A percentile compares a stretch with the other conserved stretches of the same genome.
Evolutionary conservation across 2,329 filamentous ascomycete species (phyloP).

Genomic region (Leptodontidium sp.): DNA sequence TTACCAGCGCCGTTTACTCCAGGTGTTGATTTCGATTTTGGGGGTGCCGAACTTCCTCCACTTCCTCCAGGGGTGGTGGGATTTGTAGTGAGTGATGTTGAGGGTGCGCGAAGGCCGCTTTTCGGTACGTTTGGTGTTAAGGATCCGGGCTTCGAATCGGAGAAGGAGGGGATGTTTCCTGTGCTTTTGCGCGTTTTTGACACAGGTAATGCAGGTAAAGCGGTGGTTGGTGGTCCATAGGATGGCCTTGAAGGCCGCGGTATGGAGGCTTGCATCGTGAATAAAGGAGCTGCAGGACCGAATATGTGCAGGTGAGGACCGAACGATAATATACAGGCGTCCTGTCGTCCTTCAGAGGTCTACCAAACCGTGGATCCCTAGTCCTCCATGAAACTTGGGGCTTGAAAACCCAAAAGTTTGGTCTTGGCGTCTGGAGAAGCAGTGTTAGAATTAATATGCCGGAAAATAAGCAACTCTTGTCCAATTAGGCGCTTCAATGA

Average conservation of each 20-base stretch:
- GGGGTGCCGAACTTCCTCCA: constrained; percentile 61
- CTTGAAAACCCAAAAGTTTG: constrained; percentile 30
- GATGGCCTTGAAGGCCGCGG: constrained; percentile 68
- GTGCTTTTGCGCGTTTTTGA: constrained; percentile 76
- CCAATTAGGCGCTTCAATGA: constrained; percentile 34
- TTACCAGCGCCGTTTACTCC: constrained; percentile 68
- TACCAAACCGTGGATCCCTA: constrained; percentile 31
- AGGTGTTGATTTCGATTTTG: constrained; percentile 63
- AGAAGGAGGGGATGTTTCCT: constrained; percentile 54
- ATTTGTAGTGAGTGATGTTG: constrained; percentile 61
- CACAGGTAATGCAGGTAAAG: constrained; percentile 77
- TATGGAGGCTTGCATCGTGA: constrained; percentile 38
- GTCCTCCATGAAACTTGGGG: constrained; percentile 42
- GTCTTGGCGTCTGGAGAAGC: constrained; percentile 29
- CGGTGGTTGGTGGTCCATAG: constrained; percentile 73
- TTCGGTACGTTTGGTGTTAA: constrained; percentile 56
- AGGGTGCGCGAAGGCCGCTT: constrained; percentile 66
- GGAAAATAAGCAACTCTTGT: constrained; percentile 24
- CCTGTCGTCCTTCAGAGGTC: constrained; percentile 30
- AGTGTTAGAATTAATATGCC: constrained; percentile 23
- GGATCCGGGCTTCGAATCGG: constrained; percentile 26
- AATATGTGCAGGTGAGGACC: constrained; percentile 26
- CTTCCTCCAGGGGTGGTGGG: constrained; percentile 58
- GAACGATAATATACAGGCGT: constrained; percentile 31
- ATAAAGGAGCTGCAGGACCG: background rate